Base-by-base conservation (phyloP, 768 basidiomycete species). In the Neoboletus magnificus region DNA sequence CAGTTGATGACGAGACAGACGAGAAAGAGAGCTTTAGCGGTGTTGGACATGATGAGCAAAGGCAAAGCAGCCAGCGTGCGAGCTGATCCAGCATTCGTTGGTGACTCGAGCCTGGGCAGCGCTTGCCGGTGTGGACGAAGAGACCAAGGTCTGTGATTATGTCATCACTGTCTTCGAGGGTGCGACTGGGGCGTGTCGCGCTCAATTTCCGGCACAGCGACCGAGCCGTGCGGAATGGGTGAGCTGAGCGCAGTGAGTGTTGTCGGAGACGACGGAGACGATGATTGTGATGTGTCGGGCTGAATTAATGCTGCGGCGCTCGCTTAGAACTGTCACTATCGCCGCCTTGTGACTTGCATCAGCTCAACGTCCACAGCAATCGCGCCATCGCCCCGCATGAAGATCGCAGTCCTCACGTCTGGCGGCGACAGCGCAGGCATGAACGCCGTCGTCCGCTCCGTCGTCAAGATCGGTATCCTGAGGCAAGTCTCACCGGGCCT, bases 351-450 rank as follows among this genome's bases (percentile, higher is more conserved):
- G 13, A 8, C 48, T n/a, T 48, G 23, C 32, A 33, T 36, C 48
- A 23, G 33, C 7, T n/a, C 47, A 18, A n/a, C 48, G 25, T 43
- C 22, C 33, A 56, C 6, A 11, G 45, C 12, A 16, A 50, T 23
- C 29, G 20, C 29, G 37, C 40, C 32, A 42, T 29, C 30, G 15
- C 13, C 46, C 27, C 44, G 22, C 40, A 92, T 94, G 85, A 94
- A 93, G 78, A 82, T 97, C 68, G 96, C 95, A 1, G 88, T 96
- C 48, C 83, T 98, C 60, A 99, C 97, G 1, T 91, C 89, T 3
- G 97, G 96, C 44, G 96, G 97, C 67, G 97, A 99, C 79, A 93
- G 91, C 74, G 95, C 97, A 50, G 97, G 97, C 66, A 93, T 94
- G 92, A 95, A 96, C 69, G 93, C 93, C 32, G 91, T 86, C 52